Evolutionary conservation across 1,284 basidiomycete genomes (phyloP), one percentile per base, ranked within the genome.

Genomic region (Ceratobasidium sp.): DNA sequence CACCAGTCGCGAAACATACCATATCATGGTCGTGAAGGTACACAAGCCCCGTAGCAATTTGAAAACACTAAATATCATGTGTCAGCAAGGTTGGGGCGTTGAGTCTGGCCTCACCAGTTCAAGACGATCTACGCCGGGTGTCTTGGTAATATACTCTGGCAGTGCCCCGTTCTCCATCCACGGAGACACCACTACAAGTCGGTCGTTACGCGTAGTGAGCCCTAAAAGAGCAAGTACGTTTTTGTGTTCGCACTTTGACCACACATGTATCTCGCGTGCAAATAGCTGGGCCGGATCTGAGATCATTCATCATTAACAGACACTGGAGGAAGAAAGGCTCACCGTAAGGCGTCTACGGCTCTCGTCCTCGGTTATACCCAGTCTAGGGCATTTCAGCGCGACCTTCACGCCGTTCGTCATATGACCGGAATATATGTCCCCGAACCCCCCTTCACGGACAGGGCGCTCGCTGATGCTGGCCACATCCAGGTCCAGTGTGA

Each of bases 81-180:
- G 29, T 58, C 24, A 27, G 13, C 16, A 22, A 5, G 22, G 5
- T 34, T 22, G 9, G 43, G 8, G n/a, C 14, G 8, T 24, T 6
- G 22, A 24, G 19, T 31, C 63, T 19, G 19, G n/a, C 6, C 56
- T 16, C 14, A 59, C 56, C 37, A 59, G 19, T 4, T 22, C 31
- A 14, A 34, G n/a, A 13, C 56, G 27, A 37, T 59, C 56, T 0
- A 27, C 31, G 4, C 8, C 27, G 5, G 56, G 56, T 3, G 37
- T 59, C 9, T 59, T 59, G 4, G 14, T 14, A 4, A 59, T 8
- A 11, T 59, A 59, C 13, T 34, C 9, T 11, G 7, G 56, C 19
- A 59, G n/a, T 13, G 7, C 37, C 13, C 56, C 56, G n/a, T 59
- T 59, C 8, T 34, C 56, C 56, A 59, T 59, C 56, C 56, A 59